phyloP scores from a whole-genome alignment of 805 yeast genomes.

The Schizosaccharomyces pombe region DNA sequence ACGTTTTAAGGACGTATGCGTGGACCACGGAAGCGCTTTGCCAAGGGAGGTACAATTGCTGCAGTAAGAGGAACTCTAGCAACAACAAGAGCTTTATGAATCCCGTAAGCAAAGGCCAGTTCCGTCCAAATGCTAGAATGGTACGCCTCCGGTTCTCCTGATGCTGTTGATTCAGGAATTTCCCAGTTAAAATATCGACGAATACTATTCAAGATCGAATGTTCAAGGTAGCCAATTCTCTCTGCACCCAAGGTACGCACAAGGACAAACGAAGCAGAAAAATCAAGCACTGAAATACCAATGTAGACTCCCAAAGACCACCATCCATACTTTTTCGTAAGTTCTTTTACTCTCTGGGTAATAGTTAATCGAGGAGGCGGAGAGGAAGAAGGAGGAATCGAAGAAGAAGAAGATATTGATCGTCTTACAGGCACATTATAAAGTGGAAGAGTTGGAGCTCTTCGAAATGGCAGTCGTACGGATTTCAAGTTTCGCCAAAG shows the following conservation, averaged over 20 bases:
- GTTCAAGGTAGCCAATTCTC: constrained; percentile 42
- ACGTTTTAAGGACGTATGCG: not conserved
- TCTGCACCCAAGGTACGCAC: constrained; percentile 83
- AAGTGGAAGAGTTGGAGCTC: not conserved
- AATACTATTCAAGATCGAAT: constrained; percentile 19
- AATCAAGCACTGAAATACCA: constrained; percentile 46
- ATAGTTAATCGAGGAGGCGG: not conserved
- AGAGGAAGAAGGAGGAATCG: not conserved
- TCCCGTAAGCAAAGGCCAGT: constrained; percentile 71
- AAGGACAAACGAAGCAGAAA: constrained; percentile 57
- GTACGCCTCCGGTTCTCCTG: constrained; percentile 6
- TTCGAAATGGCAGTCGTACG: not conserved
- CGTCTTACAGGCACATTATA: not conserved
- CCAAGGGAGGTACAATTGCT: constrained; percentile 68
- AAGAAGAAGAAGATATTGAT: not conserved
- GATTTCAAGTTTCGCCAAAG: not conserved
- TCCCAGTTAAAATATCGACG: not conserved
- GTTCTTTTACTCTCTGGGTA: constrained; percentile 23
- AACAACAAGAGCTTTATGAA: constrained; percentile 60
- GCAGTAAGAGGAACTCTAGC: constrained; percentile 78
- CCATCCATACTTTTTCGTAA: constrained; percentile 73
- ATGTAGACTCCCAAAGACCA: constrained; percentile 72
- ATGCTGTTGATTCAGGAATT: not conserved
- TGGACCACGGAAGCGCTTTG: constrained; percentile 17
- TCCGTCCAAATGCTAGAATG: constrained; percentile 29